Evolutionary conservation across 2,329 filamentous ascomycete genomes (phyloP).

Genomic region (Plectosphaerella sp.): DNA sequence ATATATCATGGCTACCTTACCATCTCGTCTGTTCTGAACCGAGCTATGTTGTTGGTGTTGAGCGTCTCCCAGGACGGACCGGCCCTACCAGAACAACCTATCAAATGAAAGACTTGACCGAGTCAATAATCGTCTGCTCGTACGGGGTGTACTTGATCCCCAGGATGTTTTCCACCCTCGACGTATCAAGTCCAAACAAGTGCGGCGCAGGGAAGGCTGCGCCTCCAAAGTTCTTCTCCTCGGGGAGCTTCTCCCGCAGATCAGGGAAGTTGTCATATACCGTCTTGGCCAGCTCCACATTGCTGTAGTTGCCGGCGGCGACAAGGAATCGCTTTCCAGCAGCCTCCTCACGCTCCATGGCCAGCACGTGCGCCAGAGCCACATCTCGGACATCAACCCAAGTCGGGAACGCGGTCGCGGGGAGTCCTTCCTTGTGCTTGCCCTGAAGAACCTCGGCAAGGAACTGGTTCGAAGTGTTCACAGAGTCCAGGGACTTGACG

Average conservation of each 20-base stretch:
- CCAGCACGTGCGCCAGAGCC: slow-evolving; percentile 19
- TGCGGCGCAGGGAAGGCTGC: background rate
- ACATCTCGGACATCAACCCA: slow-evolving; percentile 23
- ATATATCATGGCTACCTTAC: too few species aligned
- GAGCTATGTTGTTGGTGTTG: too few species aligned
- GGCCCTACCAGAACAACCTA: background rate
- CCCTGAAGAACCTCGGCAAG: slow-evolving; percentile 24
- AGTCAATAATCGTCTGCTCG: slow-evolving; percentile 42
- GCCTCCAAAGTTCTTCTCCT: slow-evolving; percentile 11
- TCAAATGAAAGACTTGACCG: slow-evolving; percentile 4
- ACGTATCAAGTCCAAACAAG: slow-evolving; percentile 27
- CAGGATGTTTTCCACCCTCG: slow-evolving; percentile 36
- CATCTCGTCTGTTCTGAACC: too few species aligned
- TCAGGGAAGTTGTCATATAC: slow-evolving; percentile 14
- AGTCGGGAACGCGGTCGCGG: slow-evolving; percentile 11
- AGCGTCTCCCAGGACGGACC: too few species aligned
- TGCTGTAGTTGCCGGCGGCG: slow-evolving; percentile 14
- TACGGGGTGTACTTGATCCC: slow-evolving; percentile 41
- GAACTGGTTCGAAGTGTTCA: slow-evolving; percentile 19
- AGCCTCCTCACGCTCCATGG: slow-evolving; percentile 16
- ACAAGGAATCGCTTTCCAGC: slow-evolving; percentile 21
- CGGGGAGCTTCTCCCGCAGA: slow-evolving; percentile 15
- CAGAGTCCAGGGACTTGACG: slow-evolving; percentile 7
- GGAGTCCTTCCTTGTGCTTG: slow-evolving; percentile 15
- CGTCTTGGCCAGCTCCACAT: slow-evolving; percentile 14